A percentile compares a stretch with the other conserved stretches of the same genome.
Evolutionary conservation across 768 basidiomycete species (phyloP).

Genomic region (Dioszegia aurantiaca): DNA sequence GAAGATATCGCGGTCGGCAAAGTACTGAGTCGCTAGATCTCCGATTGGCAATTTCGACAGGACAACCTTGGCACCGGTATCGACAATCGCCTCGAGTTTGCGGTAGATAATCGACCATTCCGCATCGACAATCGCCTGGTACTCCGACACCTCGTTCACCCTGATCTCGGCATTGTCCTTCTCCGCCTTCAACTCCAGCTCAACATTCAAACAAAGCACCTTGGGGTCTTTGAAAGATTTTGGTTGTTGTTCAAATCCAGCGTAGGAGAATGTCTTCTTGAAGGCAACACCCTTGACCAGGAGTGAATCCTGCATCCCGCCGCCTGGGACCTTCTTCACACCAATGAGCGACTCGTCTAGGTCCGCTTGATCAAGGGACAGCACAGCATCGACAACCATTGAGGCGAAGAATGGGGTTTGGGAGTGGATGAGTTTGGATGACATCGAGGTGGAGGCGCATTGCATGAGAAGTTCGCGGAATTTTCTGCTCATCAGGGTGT

Average conservation of each 20-base stretch:
- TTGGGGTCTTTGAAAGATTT: conserved; percentile 85
- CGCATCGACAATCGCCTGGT: conserved; percentile 98
- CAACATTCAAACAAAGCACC: conserved; percentile 91
- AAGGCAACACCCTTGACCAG: conserved; percentile 89
- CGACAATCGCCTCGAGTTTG: conserved; percentile 91
- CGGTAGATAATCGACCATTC: conserved; percentile 99
- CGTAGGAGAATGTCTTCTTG: conserved; percentile 99
- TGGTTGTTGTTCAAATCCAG: conserved; percentile 97
- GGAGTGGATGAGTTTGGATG: conserved; percentile 96
- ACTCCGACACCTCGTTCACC: conserved; percentile 93
- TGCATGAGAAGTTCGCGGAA: conserved; percentile 93
- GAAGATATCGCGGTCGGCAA: conserved; percentile 97
- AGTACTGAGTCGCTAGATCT: conserved; percentile 98
- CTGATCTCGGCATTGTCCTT: conserved; percentile 99
- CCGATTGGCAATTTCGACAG: conserved; percentile 97
- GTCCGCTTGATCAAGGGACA: conserved; percentile 84
- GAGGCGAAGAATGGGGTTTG: conserved; percentile 98
- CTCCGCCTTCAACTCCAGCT: conserved; percentile 97
- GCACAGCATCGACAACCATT: conserved; percentile 97
- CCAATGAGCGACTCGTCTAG: conserved; percentile 95
- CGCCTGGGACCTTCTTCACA: conserved; percentile 95
- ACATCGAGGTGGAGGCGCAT: conserved; percentile 99
- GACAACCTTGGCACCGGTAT: conserved; percentile 94
- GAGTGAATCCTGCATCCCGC: conserved; percentile 93
- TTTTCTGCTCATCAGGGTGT: conserved; percentile 58